Conservation (phyloP, 2,329 filamentous ascomycete genomes). For the Elsinoe ampelina region DNA sequence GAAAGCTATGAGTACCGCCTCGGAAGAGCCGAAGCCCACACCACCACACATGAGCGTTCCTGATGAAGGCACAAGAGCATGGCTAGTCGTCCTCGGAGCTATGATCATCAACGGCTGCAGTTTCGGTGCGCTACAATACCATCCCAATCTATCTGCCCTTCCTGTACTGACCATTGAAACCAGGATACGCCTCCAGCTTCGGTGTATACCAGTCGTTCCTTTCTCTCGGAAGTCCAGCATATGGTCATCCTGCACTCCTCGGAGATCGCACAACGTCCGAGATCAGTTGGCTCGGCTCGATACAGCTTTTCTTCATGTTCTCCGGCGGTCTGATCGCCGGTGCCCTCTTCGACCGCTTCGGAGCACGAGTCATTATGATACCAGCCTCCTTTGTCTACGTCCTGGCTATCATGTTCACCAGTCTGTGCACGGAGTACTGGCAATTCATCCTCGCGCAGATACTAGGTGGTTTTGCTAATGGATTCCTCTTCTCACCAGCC, state of each 20-base stretch:
- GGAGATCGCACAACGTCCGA: slow-evolving; percentile 16
- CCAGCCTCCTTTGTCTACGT: slow-evolving; percentile 34
- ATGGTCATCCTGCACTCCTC: slow-evolving; percentile 12
- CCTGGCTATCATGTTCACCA: slow-evolving; percentile 42
- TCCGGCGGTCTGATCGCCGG: slow-evolving; percentile 39
- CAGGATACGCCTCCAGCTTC: background rate
- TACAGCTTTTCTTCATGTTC: slow-evolving; percentile 40
- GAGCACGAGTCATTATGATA: slow-evolving; percentile 31
- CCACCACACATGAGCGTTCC: slow-evolving; percentile 5
- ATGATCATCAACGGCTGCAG: slow-evolving; percentile 13
- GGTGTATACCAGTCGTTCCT: slow-evolving; percentile 15
- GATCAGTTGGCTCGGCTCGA: slow-evolving; percentile 42
- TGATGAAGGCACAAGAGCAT: slow-evolving; percentile 15
- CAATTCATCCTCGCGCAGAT: slow-evolving; percentile 42
- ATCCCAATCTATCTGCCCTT: background rate
- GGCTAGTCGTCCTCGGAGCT: slow-evolving; percentile 15
- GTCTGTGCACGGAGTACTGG: slow-evolving; percentile 38
- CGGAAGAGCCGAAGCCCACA: background rate
- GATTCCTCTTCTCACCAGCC: slow-evolving; percentile 52
- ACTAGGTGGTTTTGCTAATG: slow-evolving; percentile 43
- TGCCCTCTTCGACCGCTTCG: slow-evolving; percentile 39
- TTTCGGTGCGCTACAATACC: slow-evolving; percentile 14
- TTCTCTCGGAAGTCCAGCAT: background rate
- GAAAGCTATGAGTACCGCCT: background rate
- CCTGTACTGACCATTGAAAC: background rate